Evolutionary conservation across 1,284 basidiomycete genomes (phyloP).

Genomic region (Malassezia nana): DNA sequence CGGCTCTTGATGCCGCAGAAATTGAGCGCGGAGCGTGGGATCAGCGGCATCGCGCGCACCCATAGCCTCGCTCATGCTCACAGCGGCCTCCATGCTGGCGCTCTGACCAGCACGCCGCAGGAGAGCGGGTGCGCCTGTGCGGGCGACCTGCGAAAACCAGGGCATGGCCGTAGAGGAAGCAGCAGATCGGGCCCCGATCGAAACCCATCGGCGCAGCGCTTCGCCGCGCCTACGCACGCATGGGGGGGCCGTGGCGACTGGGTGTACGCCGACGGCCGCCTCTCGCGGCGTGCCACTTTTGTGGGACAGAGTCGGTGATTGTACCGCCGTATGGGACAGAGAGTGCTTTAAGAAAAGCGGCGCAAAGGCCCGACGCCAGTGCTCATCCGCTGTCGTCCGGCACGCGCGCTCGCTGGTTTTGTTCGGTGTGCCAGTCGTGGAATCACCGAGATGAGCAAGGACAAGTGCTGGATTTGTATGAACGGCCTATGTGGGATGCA

Average conservation of each 20-base stretch:
- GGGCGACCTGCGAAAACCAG: neutral
- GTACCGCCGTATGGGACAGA: slow-evolving; percentile 23
- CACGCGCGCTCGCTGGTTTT: slow-evolving; percentile 33
- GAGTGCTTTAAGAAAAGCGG: neutral
- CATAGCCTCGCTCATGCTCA: slow-evolving; percentile 1
- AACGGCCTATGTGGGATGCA: slow-evolving; percentile 30
- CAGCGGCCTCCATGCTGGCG: slow-evolving; percentile 3
- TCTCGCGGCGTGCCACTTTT: slow-evolving; percentile 30
- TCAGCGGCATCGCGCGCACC: neutral
- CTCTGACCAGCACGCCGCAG: neutral
- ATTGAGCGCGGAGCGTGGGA: neutral
- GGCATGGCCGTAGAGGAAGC: neutral
- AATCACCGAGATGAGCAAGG: slow-evolving; percentile 26
- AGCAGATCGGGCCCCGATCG: neutral
- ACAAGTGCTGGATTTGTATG: slow-evolving; percentile 22
- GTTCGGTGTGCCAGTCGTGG: slow-evolving; percentile 30
- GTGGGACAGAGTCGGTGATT: slow-evolving; percentile 25
- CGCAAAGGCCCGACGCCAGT: neutral
- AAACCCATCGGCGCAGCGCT: neutral
- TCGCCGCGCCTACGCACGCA: neutral
- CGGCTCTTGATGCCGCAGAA: neutral
- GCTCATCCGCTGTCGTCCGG: slow-evolving; percentile 25
- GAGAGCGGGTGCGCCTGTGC: neutral
- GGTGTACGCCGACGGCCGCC: neutral
- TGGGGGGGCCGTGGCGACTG: neutral